Conservation (phyloP, 129 eudicot species). For the Oenanthe sinensis region DNA sequence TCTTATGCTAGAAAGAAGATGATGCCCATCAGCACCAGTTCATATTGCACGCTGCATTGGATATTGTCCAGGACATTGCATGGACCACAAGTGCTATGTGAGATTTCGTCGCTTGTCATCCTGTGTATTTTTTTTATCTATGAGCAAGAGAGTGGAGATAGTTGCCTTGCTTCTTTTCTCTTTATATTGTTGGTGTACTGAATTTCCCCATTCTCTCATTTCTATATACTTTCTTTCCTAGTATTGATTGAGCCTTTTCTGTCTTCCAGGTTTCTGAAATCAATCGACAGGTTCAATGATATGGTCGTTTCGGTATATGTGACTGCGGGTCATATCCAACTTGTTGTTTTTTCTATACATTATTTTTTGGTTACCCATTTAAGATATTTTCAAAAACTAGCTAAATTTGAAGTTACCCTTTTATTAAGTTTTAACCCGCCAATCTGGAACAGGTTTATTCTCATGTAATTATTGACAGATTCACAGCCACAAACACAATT, state of each 20-base stretch:
- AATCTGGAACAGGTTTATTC: background rate
- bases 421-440: background rate
- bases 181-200: background rate
- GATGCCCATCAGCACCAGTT: conserved; percentile 95
- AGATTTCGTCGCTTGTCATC: conserved; percentile 19
- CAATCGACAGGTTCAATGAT: conserved; percentile 90
- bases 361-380: background rate
- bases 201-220: background rate
- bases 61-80: conserved; percentile 88
- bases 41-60: conserved; percentile 87
- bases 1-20: conserved; percentile 61
- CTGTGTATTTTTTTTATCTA: background rate
- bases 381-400: background rate
- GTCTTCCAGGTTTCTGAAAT: conserved; percentile 75
- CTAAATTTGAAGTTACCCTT: background rate
- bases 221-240: background rate
- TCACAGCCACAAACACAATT: background rate
- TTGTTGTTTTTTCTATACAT: background rate
- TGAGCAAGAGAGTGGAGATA: background rate
- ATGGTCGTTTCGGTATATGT: conserved; percentile 93
- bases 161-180: background rate
- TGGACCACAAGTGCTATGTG: conserved; percentile 99
- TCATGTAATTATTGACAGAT: too few species aligned
- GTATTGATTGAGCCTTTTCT: background rate
- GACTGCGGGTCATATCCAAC: conserved; percentile 99